These are phyloP conservation scores for Plenodomus lindquistii DNA, from an alignment of 2,329 filamentous ascomycete species.

Conservation along the genomic window DNA sequence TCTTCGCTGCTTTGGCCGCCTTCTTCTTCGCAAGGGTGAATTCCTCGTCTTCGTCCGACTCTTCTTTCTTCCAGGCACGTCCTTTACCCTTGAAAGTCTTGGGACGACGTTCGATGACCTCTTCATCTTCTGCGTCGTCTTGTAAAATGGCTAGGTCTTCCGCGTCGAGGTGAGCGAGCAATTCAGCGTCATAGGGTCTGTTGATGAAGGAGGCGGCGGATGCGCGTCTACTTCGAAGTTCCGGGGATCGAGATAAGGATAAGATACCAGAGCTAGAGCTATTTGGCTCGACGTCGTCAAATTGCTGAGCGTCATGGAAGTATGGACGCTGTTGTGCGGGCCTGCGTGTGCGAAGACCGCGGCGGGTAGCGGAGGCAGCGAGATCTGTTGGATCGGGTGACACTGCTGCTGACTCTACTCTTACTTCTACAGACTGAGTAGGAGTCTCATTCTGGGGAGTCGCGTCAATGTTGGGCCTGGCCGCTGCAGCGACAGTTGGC, in stretches of 20 bases:
- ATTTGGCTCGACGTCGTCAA: slow-evolving; percentile 22
- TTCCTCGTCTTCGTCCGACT: slow-evolving; percentile 37
- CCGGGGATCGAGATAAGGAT: slow-evolving; percentile 3
- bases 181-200: slow-evolving; percentile 5
- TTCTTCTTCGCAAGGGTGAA: slow-evolving; percentile 27
- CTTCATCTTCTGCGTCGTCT: slow-evolving; percentile 14
- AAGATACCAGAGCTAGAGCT: slow-evolving; percentile 8
- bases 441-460: not conserved
- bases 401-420: slow-evolving; percentile 10
- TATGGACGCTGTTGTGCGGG: slow-evolving; percentile 43
- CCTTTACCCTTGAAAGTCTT: slow-evolving; percentile 41
- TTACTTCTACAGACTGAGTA: not conserved
- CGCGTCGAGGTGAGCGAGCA: slow-evolving; percentile 14
- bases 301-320: slow-evolving; percentile 38
- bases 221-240: slow-evolving; percentile 14
- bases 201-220: slow-evolving; percentile 13
- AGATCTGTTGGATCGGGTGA: slow-evolving; percentile 25
- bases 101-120: slow-evolving; percentile 7
- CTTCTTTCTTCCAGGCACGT: slow-evolving; percentile 37
- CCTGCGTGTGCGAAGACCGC: slow-evolving; percentile 38
- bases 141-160: slow-evolving; percentile 17
- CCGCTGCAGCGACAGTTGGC: slow-evolving; percentile 2
- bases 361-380: slow-evolving; percentile 27
- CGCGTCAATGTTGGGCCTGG: slow-evolving; percentile 5
- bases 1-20: slow-evolving; percentile 13